Evolutionary conservation across 2,329 filamentous ascomycete species (phyloP).

Genomic region (Fusarium sp.): DNA sequence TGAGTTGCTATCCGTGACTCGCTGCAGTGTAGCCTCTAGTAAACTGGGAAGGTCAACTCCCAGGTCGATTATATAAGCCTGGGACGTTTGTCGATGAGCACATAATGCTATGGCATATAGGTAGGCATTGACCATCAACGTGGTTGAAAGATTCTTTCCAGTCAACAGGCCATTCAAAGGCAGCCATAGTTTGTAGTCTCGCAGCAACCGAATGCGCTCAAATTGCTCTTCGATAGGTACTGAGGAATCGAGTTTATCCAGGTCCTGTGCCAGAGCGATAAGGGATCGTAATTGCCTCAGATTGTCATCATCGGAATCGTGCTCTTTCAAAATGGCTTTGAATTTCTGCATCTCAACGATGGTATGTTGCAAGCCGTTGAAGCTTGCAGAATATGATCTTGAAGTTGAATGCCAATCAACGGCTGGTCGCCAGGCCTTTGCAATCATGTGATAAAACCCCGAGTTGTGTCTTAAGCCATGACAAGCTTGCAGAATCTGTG

Average conservation of each 20-base stretch:
- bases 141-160: conserved; percentile 20
- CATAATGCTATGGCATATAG: conserved; percentile 22
- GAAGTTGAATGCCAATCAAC: background rate
- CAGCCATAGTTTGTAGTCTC: conserved; percentile 31
- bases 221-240: conserved; percentile 17
- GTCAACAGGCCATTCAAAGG: conserved; percentile 23
- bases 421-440: conserved; percentile 21
- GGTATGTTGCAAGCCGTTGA: conserved; percentile 1
- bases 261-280: conserved; percentile 19
- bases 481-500: conserved; percentile 21
- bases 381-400: background rate
- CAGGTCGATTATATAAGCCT: conserved; percentile 16
- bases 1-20: background rate
- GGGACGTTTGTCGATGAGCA: conserved; percentile 21
- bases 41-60: conserved; percentile 17
- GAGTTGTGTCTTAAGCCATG: conserved; percentile 19
- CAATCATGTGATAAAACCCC: conserved; percentile 16
- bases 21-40: conserved; percentile 17
- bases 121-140: conserved; percentile 35
- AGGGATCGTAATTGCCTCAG: conserved; percentile 18
- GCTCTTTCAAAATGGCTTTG: conserved; percentile 1
- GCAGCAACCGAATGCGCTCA: conserved; percentile 7
- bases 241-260: conserved; percentile 17
- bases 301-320: conserved; percentile 13
- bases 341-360: conserved; percentile 33